Base-by-base conservation (phyloP, 2,329 filamentous ascomycete genomes). In the Cadophora luteo-olivacea region DNA sequence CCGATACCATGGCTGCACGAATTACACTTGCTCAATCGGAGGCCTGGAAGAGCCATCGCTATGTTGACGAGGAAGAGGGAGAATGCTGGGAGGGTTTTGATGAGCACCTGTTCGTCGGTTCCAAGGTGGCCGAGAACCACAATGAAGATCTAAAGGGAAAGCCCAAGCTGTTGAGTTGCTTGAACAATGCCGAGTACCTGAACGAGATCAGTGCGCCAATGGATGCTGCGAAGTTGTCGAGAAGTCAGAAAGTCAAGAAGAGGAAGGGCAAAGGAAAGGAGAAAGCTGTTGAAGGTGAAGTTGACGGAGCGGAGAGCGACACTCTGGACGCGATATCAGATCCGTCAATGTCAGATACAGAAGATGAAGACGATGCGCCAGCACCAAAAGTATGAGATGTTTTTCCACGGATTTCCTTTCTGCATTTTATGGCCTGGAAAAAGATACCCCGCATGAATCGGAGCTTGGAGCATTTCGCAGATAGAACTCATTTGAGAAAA, bases 21-120 rank as follows among this genome's bases (percentile, higher is more conserved):
- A 86, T 98, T 72, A 88, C 91, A 74, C 82, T 85, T 55, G 93
- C 97, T 54, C 92, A 97, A 81, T 87, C 89, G 64, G 95, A 99
- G 78, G 83, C 85, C 67, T 99, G 96, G 96, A 87, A 88, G 72
- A 87, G 85, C 70, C 86, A 97, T 79, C 85, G 88, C 70, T 97
- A 94, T 83, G 86, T 91, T 63, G 92, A 97, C 77, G 93, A 97
- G 79, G 91, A 96, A 76, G 88, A 89, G 66, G 85, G 89, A 71
- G 86, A 88, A 68, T 90, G 93, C 3, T 97, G 92, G 88, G 86
- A 88, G 36, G 85, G 89, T 38, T 97, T 94, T 79, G 86, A 90
- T 68, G 87, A 91, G 73, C 90, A 89, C 71, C 86, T 97, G 71
- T 90, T 92, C 65, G 73, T 77, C 11, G 73, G 73, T 54, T 69